Evolutionary conservation across 75 land plant species (phyloP).

Genomic region (Larix kaempferi): DNA sequence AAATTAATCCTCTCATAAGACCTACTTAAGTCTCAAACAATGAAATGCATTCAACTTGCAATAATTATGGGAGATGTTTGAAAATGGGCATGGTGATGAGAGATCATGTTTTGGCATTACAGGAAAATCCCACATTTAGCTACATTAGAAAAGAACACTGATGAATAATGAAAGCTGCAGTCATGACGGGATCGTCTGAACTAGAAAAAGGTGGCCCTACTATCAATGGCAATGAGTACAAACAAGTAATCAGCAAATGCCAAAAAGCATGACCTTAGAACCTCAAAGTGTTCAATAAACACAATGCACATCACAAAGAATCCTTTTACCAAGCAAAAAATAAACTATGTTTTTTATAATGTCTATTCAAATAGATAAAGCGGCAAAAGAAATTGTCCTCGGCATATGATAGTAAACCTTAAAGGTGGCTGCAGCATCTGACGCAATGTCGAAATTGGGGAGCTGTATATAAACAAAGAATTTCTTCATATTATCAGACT

Average conservation of each 20-base stretch:
- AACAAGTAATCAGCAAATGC: not conserved
- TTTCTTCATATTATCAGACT: conserved; percentile 75
- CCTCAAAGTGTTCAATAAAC: not conserved
- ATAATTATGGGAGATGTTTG: not conserved
- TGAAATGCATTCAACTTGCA: not conserved
- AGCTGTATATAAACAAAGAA: conserved; percentile 90
- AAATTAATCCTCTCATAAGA: no score
- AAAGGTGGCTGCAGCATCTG: conserved; percentile 96
- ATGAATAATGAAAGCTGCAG: not conserved
- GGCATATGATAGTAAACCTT: conserved; percentile 51
- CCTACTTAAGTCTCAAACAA: not conserved
- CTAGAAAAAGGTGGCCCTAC: not conserved
- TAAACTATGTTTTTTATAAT: not conserved
- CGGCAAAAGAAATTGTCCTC: not conserved
- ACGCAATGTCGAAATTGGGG: conserved; percentile 92
- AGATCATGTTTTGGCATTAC: not conserved
- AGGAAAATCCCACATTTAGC: not conserved
- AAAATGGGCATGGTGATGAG: not conserved
- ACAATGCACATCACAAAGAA: not conserved
- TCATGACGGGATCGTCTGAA: not conserved
- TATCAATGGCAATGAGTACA: not conserved
- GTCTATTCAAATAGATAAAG: not conserved
- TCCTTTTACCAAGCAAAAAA: no score
- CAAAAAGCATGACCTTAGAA: not conserved
- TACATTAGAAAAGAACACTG: not conserved